Percentiles rank a stretch among this genome's conserved stretches.
Evolutionary conservation across 192 early-diverging fungal species (phyloP).

Genomic region (Coemansia javaensis): DNA sequence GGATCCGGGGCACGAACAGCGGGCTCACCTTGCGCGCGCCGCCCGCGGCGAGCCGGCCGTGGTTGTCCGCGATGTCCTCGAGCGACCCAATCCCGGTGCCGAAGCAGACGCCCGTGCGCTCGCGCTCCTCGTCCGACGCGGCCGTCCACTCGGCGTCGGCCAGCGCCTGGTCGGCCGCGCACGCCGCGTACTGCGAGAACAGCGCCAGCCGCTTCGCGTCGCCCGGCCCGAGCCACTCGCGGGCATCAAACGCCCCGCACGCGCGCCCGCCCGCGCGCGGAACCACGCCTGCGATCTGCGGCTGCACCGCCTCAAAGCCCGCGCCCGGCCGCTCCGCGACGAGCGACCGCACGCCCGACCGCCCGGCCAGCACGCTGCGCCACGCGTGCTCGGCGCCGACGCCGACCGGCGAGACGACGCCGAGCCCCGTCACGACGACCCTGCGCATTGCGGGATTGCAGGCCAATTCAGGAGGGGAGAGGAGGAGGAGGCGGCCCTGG

Average conservation of each 20-base stretch:
- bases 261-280: constrained; percentile 43
- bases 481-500: constrained; percentile 87
- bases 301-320: constrained; percentile 64
- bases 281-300: constrained; percentile 72
- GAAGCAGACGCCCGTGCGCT: constrained; percentile 76
- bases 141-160: constrained; percentile 72
- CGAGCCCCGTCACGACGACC: constrained; percentile 95
- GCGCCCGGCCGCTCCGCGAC: constrained; percentile 10
- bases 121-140: constrained; percentile 57
- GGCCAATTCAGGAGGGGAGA: constrained; percentile 63
- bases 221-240: constrained; percentile 70
- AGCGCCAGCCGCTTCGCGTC: constrained; percentile 72
- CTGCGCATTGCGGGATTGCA: constrained; percentile 43
- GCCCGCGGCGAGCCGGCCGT: constrained; percentile 43
- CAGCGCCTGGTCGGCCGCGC: constrained; percentile 79
- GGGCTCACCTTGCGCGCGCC: constrained; percentile 77
- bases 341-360: constrained; percentile 72
- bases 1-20: constrained; percentile 83
- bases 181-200: constrained; percentile 85
- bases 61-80: constrained; percentile 69
- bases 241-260: constrained; percentile 62
- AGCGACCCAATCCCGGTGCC: constrained; percentile 92
- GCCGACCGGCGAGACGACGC: constrained; percentile 86
- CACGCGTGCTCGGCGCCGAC: constrained; percentile 68
- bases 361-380: constrained; percentile 63